phyloP scores from a whole-genome alignment of 768 basidiomycete species.

The Boletus subparvulus region DNA sequence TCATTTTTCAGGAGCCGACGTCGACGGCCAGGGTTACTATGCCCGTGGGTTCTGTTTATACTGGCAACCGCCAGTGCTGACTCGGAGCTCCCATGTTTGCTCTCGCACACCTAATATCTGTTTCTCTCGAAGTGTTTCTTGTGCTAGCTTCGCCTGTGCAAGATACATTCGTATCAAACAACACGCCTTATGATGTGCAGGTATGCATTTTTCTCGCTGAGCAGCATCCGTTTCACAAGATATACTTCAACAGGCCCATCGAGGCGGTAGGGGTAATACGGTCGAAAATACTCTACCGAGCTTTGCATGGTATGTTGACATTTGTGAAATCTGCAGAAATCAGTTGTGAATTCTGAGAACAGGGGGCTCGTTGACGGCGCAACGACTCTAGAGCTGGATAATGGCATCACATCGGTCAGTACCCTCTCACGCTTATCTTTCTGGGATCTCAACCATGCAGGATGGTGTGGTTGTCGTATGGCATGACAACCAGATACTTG shows the following conservation, averaged over 20 bases:
- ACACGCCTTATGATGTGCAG: conserved; percentile 51
- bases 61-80: background rate
- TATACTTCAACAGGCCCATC: conserved; percentile 52
- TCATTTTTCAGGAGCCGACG: background rate
- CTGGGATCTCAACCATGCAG: conserved; percentile 34
- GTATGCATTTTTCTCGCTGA: conserved; percentile 26
- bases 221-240: conserved; percentile 7
- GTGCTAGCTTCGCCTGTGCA: conserved; percentile 31
- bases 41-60: background rate
- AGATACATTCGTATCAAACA: conserved; percentile 20
- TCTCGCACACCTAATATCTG: conserved; percentile 7
- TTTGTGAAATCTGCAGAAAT: conserved; percentile 9
- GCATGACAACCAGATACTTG: conserved; percentile 69
- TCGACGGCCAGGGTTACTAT: background rate
- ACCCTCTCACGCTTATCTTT: background rate
- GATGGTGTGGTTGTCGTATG: conserved; percentile 78
- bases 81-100: conserved; percentile 14
- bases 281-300: conserved; percentile 71
- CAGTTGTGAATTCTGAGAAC: conserved; percentile 7
- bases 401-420: conserved; percentile 67
- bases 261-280: conserved; percentile 73
- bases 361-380: conserved; percentile 78
- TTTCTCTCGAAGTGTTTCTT: conserved; percentile 5
- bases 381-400: conserved; percentile 76
- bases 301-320: conserved; percentile 63